Evolutionary conservation across 176 grass and related monocot genomes (phyloP), one percentile per base, ranked within the genome.

Genomic region (Aechmea fasciata): DNA sequence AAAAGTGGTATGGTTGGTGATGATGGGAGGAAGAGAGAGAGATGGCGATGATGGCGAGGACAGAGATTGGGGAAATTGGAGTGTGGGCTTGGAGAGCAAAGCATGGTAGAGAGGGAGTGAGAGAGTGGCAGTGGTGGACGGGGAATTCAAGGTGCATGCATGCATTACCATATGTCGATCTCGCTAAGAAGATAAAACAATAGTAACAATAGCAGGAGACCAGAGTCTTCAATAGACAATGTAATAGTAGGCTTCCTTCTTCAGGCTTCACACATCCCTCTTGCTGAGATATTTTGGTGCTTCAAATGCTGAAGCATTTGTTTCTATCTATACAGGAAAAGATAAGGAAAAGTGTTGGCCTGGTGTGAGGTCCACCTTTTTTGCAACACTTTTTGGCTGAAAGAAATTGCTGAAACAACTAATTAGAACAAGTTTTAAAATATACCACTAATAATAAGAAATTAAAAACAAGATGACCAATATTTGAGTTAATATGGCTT

Each of bases 81-180:
- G 18, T 9, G 50, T 53, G 49, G 63, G 22, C 50, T 54, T 75
- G 8, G 73, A 22, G 29, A 66, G 49, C 48, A 47, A 22, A 5
- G 49, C 73, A 68, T 76, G 73, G 67, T 70, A 59, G 0, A 53
- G 48, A 9, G 73, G 73, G 49, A 83, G 62, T 10, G 80, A 72
- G 17, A 82, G n/a, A 41, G 33, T 6, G 33, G 33, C 0, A 10
- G 72, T 69, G 23, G 79, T 49, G 11, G 64, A 49, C 6, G 78
- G 22, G 3, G 79, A 26, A 53, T 75, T 73, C 11, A 81, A 33
- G 53, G 71, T 75, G 65, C 71, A 81, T 71, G 68, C 19, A 71
- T 57, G 49, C 49, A 75, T 67, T 15, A 61, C 55, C 20, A 10
- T 61, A 61, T 15, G 20, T 61, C 7, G 55, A 61, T 22, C 17